phyloP scores from a whole-genome alignment of 2,329 filamentous ascomycete genomes.

The Pseudogymnoascus sp. region DNA sequence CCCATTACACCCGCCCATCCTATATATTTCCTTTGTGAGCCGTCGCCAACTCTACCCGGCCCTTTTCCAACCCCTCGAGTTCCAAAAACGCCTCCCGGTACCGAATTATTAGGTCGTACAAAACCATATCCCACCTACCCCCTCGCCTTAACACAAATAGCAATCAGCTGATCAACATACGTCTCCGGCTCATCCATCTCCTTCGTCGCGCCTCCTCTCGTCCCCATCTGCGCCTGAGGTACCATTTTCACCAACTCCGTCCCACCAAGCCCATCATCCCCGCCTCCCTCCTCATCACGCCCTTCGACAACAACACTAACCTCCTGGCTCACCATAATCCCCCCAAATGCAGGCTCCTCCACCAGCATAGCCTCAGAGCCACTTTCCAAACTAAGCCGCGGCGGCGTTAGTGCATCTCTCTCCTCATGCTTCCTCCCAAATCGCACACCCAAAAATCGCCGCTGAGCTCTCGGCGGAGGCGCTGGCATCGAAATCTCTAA shows the following conservation, averaged over 20 bases:
- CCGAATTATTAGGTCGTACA: background rate
- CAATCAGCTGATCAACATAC: background rate
- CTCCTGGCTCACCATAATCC: constrained; percentile 55
- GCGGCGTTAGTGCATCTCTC: background rate
- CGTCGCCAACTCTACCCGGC: background rate
- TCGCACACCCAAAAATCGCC: background rate
- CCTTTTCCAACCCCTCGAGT: background rate
- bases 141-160: background rate
- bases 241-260: background rate
- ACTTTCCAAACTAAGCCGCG: constrained; percentile 13
- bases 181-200: constrained; percentile 7
- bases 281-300: constrained; percentile 15
- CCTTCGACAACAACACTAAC: constrained; percentile 44
- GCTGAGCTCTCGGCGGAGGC: background rate
- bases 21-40: background rate
- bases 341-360: constrained; percentile 34
- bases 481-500: background rate
- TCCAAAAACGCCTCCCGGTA: background rate
- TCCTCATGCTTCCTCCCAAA: background rate
- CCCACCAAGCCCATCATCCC: background rate
- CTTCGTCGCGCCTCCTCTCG: background rate
- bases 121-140: background rate
- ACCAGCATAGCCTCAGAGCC: constrained; percentile 18
- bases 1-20: background rate
- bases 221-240: background rate